Conservation (phyloP, 2,329 filamentous ascomycete species). For the Penicillium crustosum region DNA sequence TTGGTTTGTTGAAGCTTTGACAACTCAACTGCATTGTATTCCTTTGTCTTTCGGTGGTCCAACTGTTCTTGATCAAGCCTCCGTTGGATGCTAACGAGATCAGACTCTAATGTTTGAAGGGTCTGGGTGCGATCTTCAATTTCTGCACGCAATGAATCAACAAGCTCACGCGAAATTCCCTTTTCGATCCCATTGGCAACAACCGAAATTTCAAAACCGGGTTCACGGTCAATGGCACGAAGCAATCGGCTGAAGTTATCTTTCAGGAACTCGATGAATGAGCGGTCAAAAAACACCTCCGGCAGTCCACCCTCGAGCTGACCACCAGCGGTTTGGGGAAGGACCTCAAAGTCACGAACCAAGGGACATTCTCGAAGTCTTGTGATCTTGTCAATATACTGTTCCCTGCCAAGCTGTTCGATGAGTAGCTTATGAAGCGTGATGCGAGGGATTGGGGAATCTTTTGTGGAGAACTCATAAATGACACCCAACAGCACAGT, state of each 20-base stretch:
- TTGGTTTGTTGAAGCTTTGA: slow-evolving; percentile 64
- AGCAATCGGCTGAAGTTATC: slow-evolving; percentile 88
- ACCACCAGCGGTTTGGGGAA: slow-evolving; percentile 66
- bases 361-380: slow-evolving; percentile 74
- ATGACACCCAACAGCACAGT: slow-evolving; percentile 81
- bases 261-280: slow-evolving; percentile 91
- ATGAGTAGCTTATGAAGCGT: slow-evolving; percentile 77
- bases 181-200: slow-evolving; percentile 77
- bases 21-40: slow-evolving; percentile 56
- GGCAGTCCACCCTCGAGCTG: slow-evolving; percentile 60
- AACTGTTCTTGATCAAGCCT: slow-evolving; percentile 69
- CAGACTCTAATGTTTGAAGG: slow-evolving; percentile 58
- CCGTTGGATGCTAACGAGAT: slow-evolving; percentile 55
- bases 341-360: slow-evolving; percentile 86
- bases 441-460: slow-evolving; percentile 81
- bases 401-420: slow-evolving; percentile 76
- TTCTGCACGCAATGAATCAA: slow-evolving; percentile 79
- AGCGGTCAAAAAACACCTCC: slow-evolving; percentile 79
- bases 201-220: slow-evolving; percentile 80
- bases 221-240: slow-evolving; percentile 85
- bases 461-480: slow-evolving; percentile 97
- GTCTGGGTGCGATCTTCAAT: slow-evolving; percentile 69
- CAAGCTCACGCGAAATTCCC: slow-evolving; percentile 88
- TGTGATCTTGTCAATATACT: slow-evolving; percentile 78
- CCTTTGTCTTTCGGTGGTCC: slow-evolving; percentile 67